Conservation (phyloP, 805 yeast genomes). For the Candida palmyrensis region DNA sequence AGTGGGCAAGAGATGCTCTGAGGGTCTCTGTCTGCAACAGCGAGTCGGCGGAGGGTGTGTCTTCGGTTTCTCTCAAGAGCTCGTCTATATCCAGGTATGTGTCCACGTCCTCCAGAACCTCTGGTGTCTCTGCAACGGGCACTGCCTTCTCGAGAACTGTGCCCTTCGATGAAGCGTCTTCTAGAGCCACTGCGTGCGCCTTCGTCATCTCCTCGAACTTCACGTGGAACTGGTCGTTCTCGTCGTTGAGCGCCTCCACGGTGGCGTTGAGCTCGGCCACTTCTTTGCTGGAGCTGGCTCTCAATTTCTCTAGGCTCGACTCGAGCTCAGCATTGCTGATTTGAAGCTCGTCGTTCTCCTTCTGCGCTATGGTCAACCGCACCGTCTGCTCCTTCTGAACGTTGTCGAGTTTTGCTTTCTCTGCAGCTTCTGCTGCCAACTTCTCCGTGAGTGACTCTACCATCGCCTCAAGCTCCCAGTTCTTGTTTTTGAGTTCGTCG, state of each 20-base stretch:
- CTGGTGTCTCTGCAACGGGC: no score
- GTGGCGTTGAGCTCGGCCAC: conserved; percentile 44
- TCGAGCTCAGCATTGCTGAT: conserved; percentile 35
- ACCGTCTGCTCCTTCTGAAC: conserved; percentile 27
- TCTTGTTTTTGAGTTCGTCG: conserved; percentile 49
- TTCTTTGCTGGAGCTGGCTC: conserved; percentile 34
- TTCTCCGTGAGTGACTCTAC: conserved; percentile 41
- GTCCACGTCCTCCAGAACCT: background rate
- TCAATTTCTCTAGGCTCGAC: conserved; percentile 32
- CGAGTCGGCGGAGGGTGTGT: conserved; percentile 30
- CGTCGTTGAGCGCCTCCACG: conserved; percentile 61
- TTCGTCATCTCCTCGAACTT: conserved; percentile 14
- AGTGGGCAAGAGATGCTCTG: conserved; percentile 57
- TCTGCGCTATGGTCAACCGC: conserved; percentile 25
- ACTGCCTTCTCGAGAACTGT: background rate
- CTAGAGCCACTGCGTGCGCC: background rate
- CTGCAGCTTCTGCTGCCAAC: conserved; percentile 32
- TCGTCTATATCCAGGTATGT: conserved; percentile 1
- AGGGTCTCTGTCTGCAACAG: conserved; percentile 63
- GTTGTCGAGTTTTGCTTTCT: conserved; percentile 34
- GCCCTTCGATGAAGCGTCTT: background rate
- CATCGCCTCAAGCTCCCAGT: conserved; percentile 61
- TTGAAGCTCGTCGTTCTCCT: conserved; percentile 46
- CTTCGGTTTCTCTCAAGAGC: conserved; percentile 11
- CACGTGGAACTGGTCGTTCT: conserved; percentile 54